phyloP scores from a whole-genome alignment of 2,329 filamentous ascomycete species.

The Claviceps maximensis region DNA sequence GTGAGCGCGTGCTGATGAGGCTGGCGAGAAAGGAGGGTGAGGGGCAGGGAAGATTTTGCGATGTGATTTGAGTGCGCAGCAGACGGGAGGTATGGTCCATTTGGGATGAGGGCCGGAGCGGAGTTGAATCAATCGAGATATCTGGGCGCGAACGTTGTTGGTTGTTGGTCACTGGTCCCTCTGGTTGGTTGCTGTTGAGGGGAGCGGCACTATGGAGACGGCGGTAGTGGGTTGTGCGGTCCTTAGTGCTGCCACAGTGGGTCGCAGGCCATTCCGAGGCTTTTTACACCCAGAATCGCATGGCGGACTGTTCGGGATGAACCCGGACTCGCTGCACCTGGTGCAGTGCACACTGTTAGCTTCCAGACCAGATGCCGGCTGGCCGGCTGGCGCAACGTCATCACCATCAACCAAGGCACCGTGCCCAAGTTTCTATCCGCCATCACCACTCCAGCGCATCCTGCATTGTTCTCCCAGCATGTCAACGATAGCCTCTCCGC shows the following conservation, averaged over 20 bases:
- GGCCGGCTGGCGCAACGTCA: background rate
- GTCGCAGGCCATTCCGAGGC: too few relatives aligned
- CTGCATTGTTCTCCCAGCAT: slow-evolving; percentile 23
- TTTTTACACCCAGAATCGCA: too few relatives aligned
- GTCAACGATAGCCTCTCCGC: slow-evolving; percentile 53
- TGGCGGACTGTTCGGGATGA: too few relatives aligned
- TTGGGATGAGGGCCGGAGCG: background rate
- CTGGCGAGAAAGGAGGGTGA: slow-evolving; percentile 47
- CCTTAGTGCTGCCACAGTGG: too few relatives aligned
- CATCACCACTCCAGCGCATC: background rate
- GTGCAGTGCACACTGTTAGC: too few relatives aligned
- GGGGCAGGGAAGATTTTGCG: slow-evolving; percentile 40
- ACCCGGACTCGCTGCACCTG: too few relatives aligned
- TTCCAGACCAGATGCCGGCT: background rate
- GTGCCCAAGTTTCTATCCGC: background rate
- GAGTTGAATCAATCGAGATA: too few relatives aligned
- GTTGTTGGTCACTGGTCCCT: too few relatives aligned
- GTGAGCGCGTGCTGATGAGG: slow-evolving; percentile 44
- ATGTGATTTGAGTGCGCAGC: slow-evolving; percentile 32
- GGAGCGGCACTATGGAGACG: too few relatives aligned
- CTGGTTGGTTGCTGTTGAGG: too few relatives aligned
- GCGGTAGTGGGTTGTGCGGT: too few relatives aligned
- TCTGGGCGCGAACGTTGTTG: too few relatives aligned
- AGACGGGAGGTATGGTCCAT: slow-evolving; percentile 14
- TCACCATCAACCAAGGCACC: background rate